Base-by-base conservation (phyloP, 23 red algal genomes). In the Gracilaria domingensis region DNA sequence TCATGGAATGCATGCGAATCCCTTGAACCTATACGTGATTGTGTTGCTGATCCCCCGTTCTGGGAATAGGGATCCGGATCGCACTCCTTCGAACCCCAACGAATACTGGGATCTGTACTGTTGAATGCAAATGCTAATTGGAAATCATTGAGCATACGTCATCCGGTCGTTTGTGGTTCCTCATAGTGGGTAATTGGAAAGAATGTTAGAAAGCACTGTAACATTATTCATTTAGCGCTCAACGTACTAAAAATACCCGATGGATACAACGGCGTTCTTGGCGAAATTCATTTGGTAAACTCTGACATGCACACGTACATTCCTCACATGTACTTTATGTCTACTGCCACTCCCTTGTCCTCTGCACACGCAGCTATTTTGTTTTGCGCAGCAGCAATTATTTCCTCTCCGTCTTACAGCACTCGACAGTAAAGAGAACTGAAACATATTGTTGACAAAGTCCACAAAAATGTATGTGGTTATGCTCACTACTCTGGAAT, bases 401-500 rank as follows among this genome's bases (percentile, higher is more conserved):
- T 18, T 28, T 13, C 29, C 11, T 17, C 0, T 5, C 13, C 18
- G 5, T 12, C 12, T 32, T 16, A 20, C 12, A 45, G 24, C 7
- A 26, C 65, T 17, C 37, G 54, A 21, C 62, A 65, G 40, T 88
- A 47, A 39, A 48, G 0, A 9, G 66, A 88, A 40, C 7, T 47
- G 51, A 73, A 88, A 66, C 32, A 72, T 13, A 88, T 88, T 40
- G 48, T 88, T 0, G 42, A 73, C 28, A 88, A 88, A 57, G 84
- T 75, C 13, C 66, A 76, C 69, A 33, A 58, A 32, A 65, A 88
- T 75, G 84, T 88, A 13, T 88, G 84, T 55, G 69, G 84, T 18
- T 66, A 76, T 40, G 12, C 84, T 59, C 0, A 20, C 0, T 76
- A 75, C 38, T 30, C 84, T 16, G 84, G 76, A 57, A 88, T 88